Evolutionary conservation across 2,329 filamentous ascomycete species (phyloP).

Genomic region (Verticillium nonalfalfae): DNA sequence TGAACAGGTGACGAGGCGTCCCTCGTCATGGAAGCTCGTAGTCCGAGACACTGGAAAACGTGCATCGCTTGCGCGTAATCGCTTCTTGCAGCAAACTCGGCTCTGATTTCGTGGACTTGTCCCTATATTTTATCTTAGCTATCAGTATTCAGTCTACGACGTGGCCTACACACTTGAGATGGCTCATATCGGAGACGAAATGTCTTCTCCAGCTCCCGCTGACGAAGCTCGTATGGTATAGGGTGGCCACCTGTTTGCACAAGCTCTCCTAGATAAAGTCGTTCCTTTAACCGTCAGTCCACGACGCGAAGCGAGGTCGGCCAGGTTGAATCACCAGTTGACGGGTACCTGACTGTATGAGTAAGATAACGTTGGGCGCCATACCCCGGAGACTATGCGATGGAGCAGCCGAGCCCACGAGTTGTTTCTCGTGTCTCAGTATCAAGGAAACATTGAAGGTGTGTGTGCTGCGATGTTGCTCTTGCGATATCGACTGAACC

Average conservation of each 20-base stretch:
- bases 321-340: neutral
- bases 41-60: neutral
- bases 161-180: neutral
- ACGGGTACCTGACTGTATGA: neutral
- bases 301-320: no score
- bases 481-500: neutral
- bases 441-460: neutral
- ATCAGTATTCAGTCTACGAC: neutral
- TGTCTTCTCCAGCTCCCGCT: neutral
- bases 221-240: neutral
- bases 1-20: neutral
- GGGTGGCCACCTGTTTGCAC: neutral
- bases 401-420: neutral
- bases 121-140: neutral
- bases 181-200: conserved; percentile 1
- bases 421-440: neutral
- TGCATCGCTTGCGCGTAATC: neutral
- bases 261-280: neutral
- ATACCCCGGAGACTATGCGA: no score
- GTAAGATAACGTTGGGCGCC: neutral
- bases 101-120: neutral
- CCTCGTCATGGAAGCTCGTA: neutral
- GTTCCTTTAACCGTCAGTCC: neutral
- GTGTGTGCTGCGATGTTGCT: neutral
- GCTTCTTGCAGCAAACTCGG: neutral